Evolutionary conservation across 2,329 filamentous ascomycete genomes (phyloP).

Genomic region (Cercospora sp.): DNA sequence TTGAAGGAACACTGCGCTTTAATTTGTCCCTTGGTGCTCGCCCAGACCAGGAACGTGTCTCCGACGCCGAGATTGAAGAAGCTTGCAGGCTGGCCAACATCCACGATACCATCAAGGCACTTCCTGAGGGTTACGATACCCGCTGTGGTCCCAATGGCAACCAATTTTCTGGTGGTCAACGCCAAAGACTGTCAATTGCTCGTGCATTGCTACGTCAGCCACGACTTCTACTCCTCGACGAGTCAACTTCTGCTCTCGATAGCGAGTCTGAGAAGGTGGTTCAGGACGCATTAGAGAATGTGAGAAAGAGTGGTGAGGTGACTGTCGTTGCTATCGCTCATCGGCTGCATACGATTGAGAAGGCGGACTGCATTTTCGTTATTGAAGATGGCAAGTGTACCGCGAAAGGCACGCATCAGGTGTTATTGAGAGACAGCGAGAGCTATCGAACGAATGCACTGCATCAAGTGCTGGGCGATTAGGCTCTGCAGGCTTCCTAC

Average conservation of each 20-base stretch:
- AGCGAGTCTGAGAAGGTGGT: conserved; percentile 45
- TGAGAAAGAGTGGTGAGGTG: conserved; percentile 26
- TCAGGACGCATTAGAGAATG: conserved; percentile 43
- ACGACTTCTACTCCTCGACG: conserved; percentile 45
- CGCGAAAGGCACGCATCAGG: conserved; percentile 52
- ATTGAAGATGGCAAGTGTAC: conserved; percentile 52
- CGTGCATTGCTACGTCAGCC: conserved; percentile 47
- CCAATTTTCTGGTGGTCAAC: conserved; percentile 46
- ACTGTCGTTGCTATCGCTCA: conserved; percentile 51
- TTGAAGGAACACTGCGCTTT: conserved; percentile 47
- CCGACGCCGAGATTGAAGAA: conserved; percentile 62
- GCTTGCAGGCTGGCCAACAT: conserved; percentile 70
- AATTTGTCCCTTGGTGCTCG: conserved; percentile 46
- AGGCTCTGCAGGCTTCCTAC: neutral
- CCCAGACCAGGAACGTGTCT: conserved; percentile 54
- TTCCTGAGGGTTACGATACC: conserved; percentile 67
- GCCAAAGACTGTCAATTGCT: conserved; percentile 47
- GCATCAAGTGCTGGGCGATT: conserved; percentile 36
- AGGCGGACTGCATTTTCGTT: conserved; percentile 47
- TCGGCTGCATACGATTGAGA: conserved; percentile 44
- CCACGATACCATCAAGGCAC: conserved; percentile 63
- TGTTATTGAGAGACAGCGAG: conserved; percentile 32
- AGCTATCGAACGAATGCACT: conserved; percentile 29
- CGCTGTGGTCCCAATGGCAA: conserved; percentile 45
- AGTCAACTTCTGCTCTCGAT: conserved; percentile 47